Evolutionary conservation across 129 eudicot species (phyloP), one percentile per base, ranked within the genome.

Genomic region (Flaveria linearis): DNA sequence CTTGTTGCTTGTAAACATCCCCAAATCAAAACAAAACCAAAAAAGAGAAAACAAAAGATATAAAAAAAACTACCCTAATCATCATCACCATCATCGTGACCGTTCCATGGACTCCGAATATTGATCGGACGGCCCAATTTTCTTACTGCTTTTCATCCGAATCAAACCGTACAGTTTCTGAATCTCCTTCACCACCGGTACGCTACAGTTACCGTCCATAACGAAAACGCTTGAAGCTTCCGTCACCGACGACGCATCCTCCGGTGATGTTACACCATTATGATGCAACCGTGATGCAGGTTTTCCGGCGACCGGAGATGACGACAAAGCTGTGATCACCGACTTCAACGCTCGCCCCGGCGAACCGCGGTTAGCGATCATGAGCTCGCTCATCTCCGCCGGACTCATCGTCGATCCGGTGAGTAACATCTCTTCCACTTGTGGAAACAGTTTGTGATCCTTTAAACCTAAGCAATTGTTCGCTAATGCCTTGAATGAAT

Each of bases 331-430:
- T 2, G 88, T 74, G 4, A 93, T 93, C 39, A 93, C 97, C 28
- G 97, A 85, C 73, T 82, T 86, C 72, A 93, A 74, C 8, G 98
- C 98, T 7, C 97, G 89, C 76, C 92, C 90, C 16, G 98, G 97
- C 8, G 97, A 93, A n/a, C 85, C 87, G 73, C 96, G 88, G 75
- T 90, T 90, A 50, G 76, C 87, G 18, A 93, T 73, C 98, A 93
- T 93, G 51, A 93, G 61, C 84, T 93, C 98, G 33, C 91, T 86
- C 80, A 93, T 87, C 82, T 90, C 98, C 36, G 98, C 96, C 36
- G 89, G 97, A 60, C 91, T 86, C 75, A 93, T 80, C 12, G 89
- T 87, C 13, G 96, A 89, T 1, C 97, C 92, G 25, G 83, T 84
- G 26, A 71, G 87, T 10, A 92, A 86, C 9, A 86, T 87, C 80